Evolutionary conservation across 1,284 basidiomycete genomes (phyloP).

Genomic region (Ceratobasidium sp.): DNA sequence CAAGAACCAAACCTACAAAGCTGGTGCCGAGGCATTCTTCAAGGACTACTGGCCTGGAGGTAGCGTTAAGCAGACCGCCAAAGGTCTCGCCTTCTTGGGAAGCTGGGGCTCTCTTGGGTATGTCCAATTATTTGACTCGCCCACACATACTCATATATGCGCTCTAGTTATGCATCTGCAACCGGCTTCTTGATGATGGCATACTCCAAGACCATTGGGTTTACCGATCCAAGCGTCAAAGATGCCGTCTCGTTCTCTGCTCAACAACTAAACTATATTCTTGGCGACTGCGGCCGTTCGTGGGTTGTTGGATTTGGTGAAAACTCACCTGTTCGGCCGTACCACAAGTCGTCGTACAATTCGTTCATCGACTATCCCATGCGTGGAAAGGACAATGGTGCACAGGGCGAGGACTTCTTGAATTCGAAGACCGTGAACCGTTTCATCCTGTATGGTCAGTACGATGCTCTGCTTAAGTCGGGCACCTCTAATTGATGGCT

Average conservation of each 20-base stretch:
- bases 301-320: constrained; percentile 42
- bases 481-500: not conserved
- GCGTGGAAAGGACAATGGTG: constrained; percentile 38
- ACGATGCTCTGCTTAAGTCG: not conserved
- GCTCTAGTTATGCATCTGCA: constrained; percentile 36
- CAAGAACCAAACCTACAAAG: constrained; percentile 36
- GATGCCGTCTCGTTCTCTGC: constrained; percentile 34
- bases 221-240: constrained; percentile 10
- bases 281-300: constrained; percentile 39
- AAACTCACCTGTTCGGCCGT: constrained; percentile 38
- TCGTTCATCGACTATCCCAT: constrained; percentile 40
- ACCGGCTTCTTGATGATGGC: constrained; percentile 39
- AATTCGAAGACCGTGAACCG: constrained; percentile 39
- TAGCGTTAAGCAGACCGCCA: constrained; percentile 39
- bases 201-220: constrained; percentile 38
- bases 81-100: constrained; percentile 35
- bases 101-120: constrained; percentile 40
- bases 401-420: constrained; percentile 39
- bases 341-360: constrained; percentile 41
- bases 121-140: not conserved
- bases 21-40: constrained; percentile 32
- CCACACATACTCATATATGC: not conserved
- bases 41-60: constrained; percentile 38
- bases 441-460: constrained; percentile 39
- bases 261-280: constrained; percentile 40